Conservation (phyloP, 1,284 basidiomycete genomes). For the Leccinum insolens region DNA sequence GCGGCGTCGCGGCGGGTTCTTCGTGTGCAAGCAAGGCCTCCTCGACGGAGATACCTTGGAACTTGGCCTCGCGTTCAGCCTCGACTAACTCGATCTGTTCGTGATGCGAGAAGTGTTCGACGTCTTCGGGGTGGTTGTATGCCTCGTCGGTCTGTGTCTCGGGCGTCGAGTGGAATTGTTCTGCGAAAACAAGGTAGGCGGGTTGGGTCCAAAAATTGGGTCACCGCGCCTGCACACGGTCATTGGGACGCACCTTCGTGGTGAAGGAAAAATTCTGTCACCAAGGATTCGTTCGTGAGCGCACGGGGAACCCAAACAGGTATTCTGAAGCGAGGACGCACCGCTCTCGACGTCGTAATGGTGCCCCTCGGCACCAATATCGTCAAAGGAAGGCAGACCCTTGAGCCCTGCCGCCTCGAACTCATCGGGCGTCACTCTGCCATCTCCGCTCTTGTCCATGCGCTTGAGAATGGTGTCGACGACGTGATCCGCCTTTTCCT, state of each 20-base stretch:
- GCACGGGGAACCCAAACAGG: background rate
- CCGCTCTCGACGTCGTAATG: constrained; percentile 91
- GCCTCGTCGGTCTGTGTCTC: constrained; percentile 97
- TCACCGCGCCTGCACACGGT: background rate
- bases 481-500: constrained; percentile 84
- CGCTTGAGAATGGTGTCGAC: constrained; percentile 73
- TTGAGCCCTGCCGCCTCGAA: constrained; percentile 79
- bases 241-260: constrained; percentile 74
- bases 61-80: constrained; percentile 80
- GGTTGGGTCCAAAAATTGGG: background rate
- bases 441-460: constrained; percentile 83
- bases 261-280: constrained; percentile 83
- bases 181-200: constrained; percentile 37
- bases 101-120: constrained; percentile 89
- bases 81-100: constrained; percentile 87
- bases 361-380: constrained; percentile 88
- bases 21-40: constrained; percentile 62
- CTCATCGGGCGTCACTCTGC: constrained; percentile 78
- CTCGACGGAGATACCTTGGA: constrained; percentile 77
- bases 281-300: background rate
- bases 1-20: background rate
- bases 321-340: constrained; percentile 37
- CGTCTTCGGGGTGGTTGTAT: constrained; percentile 91
- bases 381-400: constrained; percentile 85
- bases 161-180: constrained; percentile 92